Base-by-base conservation (phyloP, 73 alveolate species). In the Paraurostyla sp. region DNA sequence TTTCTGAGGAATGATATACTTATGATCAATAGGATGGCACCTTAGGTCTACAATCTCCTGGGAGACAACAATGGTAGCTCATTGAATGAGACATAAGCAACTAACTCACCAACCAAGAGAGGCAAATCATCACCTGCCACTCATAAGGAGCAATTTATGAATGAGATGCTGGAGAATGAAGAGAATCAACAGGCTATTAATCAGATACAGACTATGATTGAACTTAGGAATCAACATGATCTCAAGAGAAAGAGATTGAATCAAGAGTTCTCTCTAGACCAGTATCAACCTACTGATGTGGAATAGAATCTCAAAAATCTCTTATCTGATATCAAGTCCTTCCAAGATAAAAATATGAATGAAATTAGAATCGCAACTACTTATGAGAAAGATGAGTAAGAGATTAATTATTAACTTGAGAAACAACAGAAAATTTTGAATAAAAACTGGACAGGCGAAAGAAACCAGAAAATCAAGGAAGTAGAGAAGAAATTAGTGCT, bases 371-470 rank as follows among this genome's bases (percentile, higher is more conserved):
- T 45, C 52, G 51, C 65, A 6, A 62, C 16, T 23, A 62, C 29
- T 25, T 11, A 35, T 9, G 86, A 73, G 9, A 73, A 73, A 48
- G 86, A 73, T 73, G 86, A 73, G 4, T 7, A 48, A 46, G 86
- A 73, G 2, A 73, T 43, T 50, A 49, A 43, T 20, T 35, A 73
- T 11, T 68, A 73, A 43, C 9, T 73, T 0, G 23, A 73, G n/a
- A 73, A 73, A 50, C 36, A 73, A 45, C 6, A 73, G 71, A 73
- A 20, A 25, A 73, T 73, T 1, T 45, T 73, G 0, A 15, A 16
- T 18, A 73, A 73, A 36, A 71, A 73, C 27, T 73, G 86, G 86
- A 73, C 86, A 11, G 86, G 86, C 13, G 86, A 73, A 38, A 73
- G 86, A 48, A 73, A 73, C 30, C 18, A 0, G 36, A 73, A 73